Evolutionary conservation across 352 stramenopile genomes (phyloP).

Genomic region (Phytophthora sojae): DNA sequence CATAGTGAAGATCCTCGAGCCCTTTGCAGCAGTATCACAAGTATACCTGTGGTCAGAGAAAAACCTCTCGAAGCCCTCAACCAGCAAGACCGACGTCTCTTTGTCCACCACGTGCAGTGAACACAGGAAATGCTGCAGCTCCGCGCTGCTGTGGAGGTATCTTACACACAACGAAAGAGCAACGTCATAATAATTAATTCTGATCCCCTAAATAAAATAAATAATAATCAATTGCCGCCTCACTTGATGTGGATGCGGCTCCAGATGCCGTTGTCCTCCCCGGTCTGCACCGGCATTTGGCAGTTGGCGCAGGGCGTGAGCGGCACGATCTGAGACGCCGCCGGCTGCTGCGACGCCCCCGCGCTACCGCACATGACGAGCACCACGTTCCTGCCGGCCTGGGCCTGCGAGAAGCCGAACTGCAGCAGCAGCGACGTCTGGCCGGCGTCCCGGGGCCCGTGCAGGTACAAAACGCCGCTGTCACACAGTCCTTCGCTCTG

Average conservation of each 20-base stretch:
- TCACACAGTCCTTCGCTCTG: constrained; percentile 6
- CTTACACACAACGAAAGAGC: constrained; percentile 22
- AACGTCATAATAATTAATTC: neutral
- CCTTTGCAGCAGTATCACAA: too few relatives aligned
- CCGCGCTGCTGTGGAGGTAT: constrained; percentile 48
- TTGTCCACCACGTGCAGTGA: constrained; percentile 61
- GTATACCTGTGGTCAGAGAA: constrained; percentile 50
- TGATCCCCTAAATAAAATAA: neutral
- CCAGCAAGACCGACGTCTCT: constrained; percentile 57
- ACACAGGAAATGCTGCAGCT: constrained; percentile 71
- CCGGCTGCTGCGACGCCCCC: constrained; percentile 4
- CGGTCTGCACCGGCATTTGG: neutral
- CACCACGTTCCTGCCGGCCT: constrained; percentile 50
- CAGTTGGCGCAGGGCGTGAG: neutral
- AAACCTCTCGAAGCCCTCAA: constrained; percentile 68
- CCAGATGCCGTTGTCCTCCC: constrained; percentile 53
- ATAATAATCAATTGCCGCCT: neutral
- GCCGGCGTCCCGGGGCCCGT: constrained; percentile 46
- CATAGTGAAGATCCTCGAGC: neutral
- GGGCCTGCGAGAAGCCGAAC: constrained; percentile 66
- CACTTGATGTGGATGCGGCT: constrained; percentile 74
- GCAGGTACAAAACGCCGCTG: constrained; percentile 51
- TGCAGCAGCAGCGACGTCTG: constrained; percentile 75
- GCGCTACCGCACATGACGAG: constrained; percentile 53
- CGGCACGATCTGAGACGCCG: neutral